phyloP scores from a whole-genome alignment of 805 yeast genomes.

The Suhomyces xylopsoci region DNA sequence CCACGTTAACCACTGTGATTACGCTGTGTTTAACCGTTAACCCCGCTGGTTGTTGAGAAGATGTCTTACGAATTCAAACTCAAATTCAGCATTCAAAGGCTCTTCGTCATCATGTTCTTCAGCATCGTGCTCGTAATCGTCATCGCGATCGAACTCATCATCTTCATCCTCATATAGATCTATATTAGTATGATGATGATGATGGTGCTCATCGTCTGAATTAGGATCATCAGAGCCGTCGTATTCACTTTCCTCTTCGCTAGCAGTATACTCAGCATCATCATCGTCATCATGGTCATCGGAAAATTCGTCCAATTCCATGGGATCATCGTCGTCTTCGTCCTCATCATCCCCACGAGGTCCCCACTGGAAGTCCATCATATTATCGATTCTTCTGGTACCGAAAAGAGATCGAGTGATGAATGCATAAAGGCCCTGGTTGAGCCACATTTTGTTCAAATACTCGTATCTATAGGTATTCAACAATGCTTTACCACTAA shows the following conservation, averaged over 20 bases:
- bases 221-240: neutral
- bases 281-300: slow-evolving; percentile 1
- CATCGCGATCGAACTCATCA: neutral
- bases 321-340: slow-evolving; percentile 3
- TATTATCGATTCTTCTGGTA: neutral
- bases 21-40: too few relatives aligned
- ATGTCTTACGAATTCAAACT: neutral
- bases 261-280: neutral
- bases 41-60: neutral
- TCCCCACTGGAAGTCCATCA: slow-evolving; percentile 2
- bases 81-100: neutral
- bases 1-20: too few relatives aligned
- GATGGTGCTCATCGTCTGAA: neutral
- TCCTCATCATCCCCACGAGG: slow-evolving; percentile 2
- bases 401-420: slow-evolving; percentile 3
- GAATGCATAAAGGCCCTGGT: slow-evolving; percentile 47
- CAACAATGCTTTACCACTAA: slow-evolving; percentile 56
- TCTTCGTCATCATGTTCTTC: neutral
- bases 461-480: slow-evolving; percentile 52
- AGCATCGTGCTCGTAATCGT: neutral
- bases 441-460: slow-evolving; percentile 59
- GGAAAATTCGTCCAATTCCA: neutral
- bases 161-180: neutral
- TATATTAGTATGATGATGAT: neutral
- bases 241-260: neutral